A percentile compares a stretch with the other conserved stretches of the same genome.
phyloP scores from a whole-genome alignment of 2,329 filamentous ascomycete species.

The Trichoderma atrobrunneum region DNA sequence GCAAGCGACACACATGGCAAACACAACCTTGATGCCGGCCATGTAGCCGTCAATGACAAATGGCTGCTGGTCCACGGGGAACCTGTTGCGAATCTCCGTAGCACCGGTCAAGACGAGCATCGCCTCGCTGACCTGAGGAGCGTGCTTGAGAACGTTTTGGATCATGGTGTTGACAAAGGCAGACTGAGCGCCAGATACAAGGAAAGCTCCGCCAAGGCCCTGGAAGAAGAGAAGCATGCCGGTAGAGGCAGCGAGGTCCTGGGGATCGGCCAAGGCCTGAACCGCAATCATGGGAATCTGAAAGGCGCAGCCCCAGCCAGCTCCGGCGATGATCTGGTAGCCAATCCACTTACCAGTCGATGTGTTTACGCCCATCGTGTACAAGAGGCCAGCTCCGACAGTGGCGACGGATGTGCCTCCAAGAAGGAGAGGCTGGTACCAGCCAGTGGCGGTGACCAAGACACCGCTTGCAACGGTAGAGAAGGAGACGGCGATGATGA shows the following conservation, averaged over 20 bases:
- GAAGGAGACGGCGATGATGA: constrained; percentile 45
- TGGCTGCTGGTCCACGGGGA: constrained; percentile 47
- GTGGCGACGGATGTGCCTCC: constrained; percentile 43
- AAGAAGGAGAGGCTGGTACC: constrained; percentile 46
- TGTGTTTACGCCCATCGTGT: constrained; percentile 40
- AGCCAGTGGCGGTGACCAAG: constrained; percentile 39
- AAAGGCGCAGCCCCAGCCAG: constrained; percentile 44
- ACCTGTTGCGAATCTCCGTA: constrained; percentile 54
- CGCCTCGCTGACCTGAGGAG: constrained; percentile 37
- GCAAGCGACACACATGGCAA: constrained; percentile 55
- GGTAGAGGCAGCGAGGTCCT: constrained; percentile 46
- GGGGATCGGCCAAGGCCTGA: constrained; percentile 39
- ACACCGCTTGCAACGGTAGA: constrained; percentile 40
- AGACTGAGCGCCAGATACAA: constrained; percentile 48
- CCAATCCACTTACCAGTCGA: constrained; percentile 48
- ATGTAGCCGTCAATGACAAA: constrained; percentile 62
- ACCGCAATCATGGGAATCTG: constrained; percentile 52
- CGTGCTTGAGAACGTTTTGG: constrained; percentile 31
- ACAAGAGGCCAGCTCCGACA: constrained; percentile 43
- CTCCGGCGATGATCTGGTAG: constrained; percentile 51
- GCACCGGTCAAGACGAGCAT: constrained; percentile 44
- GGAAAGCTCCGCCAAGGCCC: constrained; percentile 49
- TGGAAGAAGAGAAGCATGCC: constrained; percentile 49
- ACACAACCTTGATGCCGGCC: constrained; percentile 59
- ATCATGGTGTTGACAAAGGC: constrained; percentile 47